These are phyloP conservation scores for Aureobasidium sp. DNA, from an alignment of 2,329 filamentous ascomycete species.

Conservation along the genomic window DNA sequence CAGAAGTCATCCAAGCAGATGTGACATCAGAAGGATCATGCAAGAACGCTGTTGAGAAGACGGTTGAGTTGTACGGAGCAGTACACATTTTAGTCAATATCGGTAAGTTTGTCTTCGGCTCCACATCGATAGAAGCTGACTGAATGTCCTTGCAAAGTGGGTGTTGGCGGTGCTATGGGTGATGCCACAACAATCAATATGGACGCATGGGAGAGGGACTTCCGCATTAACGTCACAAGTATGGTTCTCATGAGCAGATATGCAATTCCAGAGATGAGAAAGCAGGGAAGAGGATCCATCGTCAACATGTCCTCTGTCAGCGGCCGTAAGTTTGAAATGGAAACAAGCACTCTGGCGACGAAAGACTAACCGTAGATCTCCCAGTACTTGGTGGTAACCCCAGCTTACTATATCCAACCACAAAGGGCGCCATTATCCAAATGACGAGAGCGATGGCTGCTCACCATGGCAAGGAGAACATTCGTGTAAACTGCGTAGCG, in stretches of 20 bases:
- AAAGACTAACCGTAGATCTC: not conserved
- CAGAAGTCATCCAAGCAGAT: conserved; percentile 27
- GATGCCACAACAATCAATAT: conserved; percentile 54
- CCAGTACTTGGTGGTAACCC: conserved; percentile 38
- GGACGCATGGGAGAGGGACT: conserved; percentile 45
- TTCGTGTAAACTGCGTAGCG: conserved; percentile 48
- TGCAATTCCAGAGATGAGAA: conserved; percentile 50
- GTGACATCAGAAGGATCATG: conserved; percentile 49
- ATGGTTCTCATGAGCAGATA: conserved; percentile 59
- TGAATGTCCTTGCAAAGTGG: conserved; percentile 44
- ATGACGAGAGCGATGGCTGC: conserved; percentile 49
- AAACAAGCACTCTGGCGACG: too few species aligned
- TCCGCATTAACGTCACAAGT: conserved; percentile 55
- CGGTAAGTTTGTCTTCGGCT: not conserved
- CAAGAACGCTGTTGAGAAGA: conserved; percentile 29
- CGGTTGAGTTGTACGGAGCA: conserved; percentile 43
- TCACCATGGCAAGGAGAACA: conserved; percentile 42
- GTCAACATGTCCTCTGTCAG: conserved; percentile 57
- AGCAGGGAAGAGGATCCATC: conserved; percentile 46
- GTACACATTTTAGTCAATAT: conserved; percentile 52
- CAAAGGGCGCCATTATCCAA: conserved; percentile 46
- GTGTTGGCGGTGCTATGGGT: conserved; percentile 49
- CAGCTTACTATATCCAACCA: conserved; percentile 44
- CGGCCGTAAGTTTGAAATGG: conserved; percentile 31
- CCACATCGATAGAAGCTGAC: not conserved